These are phyloP conservation scores for Wallacemonas sp. DNA, from an alignment of 208 protist species.

Conservation along the genomic window DNA sequence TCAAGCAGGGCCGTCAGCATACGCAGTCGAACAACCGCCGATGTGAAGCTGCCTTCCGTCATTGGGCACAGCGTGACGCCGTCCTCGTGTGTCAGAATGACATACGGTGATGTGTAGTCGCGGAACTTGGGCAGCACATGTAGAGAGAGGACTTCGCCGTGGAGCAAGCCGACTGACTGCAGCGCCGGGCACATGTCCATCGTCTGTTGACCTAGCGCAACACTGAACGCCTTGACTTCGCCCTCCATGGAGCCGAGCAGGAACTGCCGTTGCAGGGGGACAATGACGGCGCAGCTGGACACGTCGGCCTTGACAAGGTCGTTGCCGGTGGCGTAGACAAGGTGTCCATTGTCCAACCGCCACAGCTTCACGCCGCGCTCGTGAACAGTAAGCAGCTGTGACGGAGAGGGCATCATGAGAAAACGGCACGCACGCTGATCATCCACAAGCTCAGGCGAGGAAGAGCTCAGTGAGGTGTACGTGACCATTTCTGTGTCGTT, in stretches of 20 bases:
- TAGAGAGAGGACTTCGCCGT: slow-evolving; percentile 31
- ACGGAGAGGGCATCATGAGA: slow-evolving; percentile 34
- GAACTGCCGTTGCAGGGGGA: slow-evolving; percentile 39
- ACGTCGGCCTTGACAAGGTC: slow-evolving; percentile 32
- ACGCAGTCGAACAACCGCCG: slow-evolving; percentile 21
- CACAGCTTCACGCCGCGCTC: slow-evolving; percentile 41
- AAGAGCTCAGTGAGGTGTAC: slow-evolving; percentile 18
- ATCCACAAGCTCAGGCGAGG: slow-evolving; percentile 38
- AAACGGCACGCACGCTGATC: slow-evolving; percentile 43
- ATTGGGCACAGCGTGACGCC: slow-evolving; percentile 25
- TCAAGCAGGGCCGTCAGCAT: slow-evolving; percentile 12
- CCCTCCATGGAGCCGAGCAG: slow-evolving; percentile 40
- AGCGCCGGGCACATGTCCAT: slow-evolving; percentile 27
- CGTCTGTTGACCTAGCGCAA: slow-evolving; percentile 27
- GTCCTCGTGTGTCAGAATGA: slow-evolving; percentile 28
- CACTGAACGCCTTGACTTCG: slow-evolving; percentile 45
- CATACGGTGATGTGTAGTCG: slow-evolving; percentile 25
- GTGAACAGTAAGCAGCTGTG: slow-evolving; percentile 40
- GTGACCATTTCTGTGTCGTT: slow-evolving; percentile 25
- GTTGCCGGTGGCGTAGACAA: slow-evolving; percentile 23
- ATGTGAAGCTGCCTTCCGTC: slow-evolving; percentile 7
- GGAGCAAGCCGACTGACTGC: slow-evolving; percentile 3
- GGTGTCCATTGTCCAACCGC: slow-evolving; percentile 25
- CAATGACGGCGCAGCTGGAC: slow-evolving; percentile 31
- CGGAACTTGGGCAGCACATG: slow-evolving; percentile 33